A percentile compares a stretch with the other conserved stretches of the same genome.
Evolutionary conservation across 164 flowering plant species (phyloP).

Genomic region (Vitis labrusca): DNA sequence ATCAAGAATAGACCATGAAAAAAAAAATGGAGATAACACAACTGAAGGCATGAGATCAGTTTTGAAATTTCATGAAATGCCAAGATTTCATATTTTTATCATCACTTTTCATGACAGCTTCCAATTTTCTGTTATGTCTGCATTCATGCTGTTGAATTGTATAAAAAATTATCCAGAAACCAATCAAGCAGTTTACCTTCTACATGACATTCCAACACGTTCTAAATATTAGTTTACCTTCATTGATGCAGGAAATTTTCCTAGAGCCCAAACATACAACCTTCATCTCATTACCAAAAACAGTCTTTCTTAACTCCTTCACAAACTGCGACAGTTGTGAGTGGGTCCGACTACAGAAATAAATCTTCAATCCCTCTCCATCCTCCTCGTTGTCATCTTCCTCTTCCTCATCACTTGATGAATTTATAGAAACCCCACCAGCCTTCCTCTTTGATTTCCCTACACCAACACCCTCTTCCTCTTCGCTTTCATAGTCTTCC

Average conservation of each 20-base stretch:
- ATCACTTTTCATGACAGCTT: too few species aligned
- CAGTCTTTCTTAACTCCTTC: constrained; percentile 80
- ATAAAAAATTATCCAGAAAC: too few species aligned
- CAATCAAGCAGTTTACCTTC: too few species aligned
- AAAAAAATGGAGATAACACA: neutral
- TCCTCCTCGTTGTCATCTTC: constrained; percentile 46
- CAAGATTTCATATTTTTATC: too few species aligned
- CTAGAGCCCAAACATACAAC: constrained; percentile 84
- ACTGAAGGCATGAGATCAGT: neutral
- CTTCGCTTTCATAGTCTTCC: constrained; percentile 90
- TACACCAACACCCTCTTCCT: constrained; percentile 32
- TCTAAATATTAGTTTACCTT: constrained; percentile 42
- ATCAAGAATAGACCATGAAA: too few species aligned
- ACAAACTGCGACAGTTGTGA: constrained; percentile 96
- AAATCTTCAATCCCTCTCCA: constrained; percentile 56
- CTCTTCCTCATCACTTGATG: constrained; percentile 69
- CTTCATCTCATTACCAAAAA: constrained; percentile 56
- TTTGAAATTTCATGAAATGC: too few species aligned
- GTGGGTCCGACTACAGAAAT: constrained; percentile 92
- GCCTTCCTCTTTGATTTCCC: constrained; percentile 58
- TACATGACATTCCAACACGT: too few species aligned
- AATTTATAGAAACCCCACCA: constrained; percentile 32
- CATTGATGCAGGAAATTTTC: constrained; percentile 85
- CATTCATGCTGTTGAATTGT: too few species aligned
- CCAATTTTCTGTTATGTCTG: too few species aligned